Base-by-base conservation (phyloP, 2,329 filamentous ascomycete genomes). In the Botryosphaeria dothidea region DNA sequence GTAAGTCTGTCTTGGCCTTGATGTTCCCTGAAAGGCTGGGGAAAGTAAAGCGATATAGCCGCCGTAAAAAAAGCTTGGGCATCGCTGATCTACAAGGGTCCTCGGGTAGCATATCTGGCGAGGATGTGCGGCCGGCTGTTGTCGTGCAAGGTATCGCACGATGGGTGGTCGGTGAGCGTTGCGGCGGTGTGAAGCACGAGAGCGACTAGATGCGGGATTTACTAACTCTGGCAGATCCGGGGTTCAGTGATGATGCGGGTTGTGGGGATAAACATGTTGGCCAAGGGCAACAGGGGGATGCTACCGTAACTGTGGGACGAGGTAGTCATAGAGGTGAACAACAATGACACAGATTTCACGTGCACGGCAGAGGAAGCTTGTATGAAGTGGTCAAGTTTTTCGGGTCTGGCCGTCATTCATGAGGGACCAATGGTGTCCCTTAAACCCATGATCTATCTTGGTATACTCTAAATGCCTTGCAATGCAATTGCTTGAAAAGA, bases 151-250 rank as follows among this genome's bases (percentile, higher is more conserved):
- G 19, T 17, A 21, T 19, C 56, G n/a, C 38, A n/a, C 21, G 56
- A 46, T 31, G 23, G 41, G n/a, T 36, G 25, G 56, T 46, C 38
- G 41, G 56, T 46, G 25, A 60, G 27, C 21, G 17, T n/a, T 34
- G 41, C 56, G 41, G 41, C 56, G 56, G 56, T 46, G 56, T 46
- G 56, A 48, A 23, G 6, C 31, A 36, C n/a, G 29, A 15, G 29
- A n/a, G 23, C 15, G 52, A 60, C 25, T n/a, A 23, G 41, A 15
- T 60, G 56, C 38, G 56, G 56, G 56, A 60, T 60, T 60, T 60
- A 46, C 56, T 27, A 60, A 60, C 41, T 60, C 23, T 34, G 41
- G 56, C 38, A 60, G 56, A 60, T 60, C 56, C 43, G 56, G 56
- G 56, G 56, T 34, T 31, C 15, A 41, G 15, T 15, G 41, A 21